A percentile compares a stretch with the other conserved stretches of the same genome.
These are phyloP conservation scores for Puya raimondii DNA, from an alignment of 176 grass and related monocot genomes.

Conservation along the genomic window DNA sequence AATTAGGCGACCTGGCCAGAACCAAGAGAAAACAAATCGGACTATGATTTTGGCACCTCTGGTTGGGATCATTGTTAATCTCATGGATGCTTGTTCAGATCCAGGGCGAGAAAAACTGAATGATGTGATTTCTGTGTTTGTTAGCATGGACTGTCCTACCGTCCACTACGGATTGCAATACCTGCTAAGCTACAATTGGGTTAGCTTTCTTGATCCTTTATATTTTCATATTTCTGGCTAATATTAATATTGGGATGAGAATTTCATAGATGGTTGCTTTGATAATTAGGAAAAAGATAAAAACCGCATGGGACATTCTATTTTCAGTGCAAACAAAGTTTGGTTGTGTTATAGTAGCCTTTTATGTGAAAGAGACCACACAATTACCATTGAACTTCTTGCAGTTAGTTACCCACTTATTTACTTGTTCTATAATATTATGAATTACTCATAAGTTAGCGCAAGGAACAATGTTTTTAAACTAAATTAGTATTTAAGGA, in stretches of 20 bases:
- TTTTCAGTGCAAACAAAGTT: background rate
- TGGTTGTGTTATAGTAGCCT: background rate
- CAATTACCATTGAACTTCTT: background rate
- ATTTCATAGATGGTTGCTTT: background rate
- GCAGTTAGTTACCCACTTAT: background rate
- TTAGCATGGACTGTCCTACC: constrained; percentile 69
- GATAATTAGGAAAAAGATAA: constrained; percentile 7
- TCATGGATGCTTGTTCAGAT: constrained; percentile 48
- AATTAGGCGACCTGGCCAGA: constrained; percentile 47
- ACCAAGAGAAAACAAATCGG: constrained; percentile 70
- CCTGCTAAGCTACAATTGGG: constrained; percentile 80
- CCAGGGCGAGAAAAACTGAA: constrained; percentile 41
- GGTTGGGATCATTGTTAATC: constrained; percentile 70
- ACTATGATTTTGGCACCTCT: constrained; percentile 84
- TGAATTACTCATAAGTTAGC: background rate
- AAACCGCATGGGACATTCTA: background rate
- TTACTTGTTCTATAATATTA: background rate
- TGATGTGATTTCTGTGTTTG: constrained; percentile 65
- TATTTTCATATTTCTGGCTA: constrained; percentile 10
- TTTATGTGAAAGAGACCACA: background rate
- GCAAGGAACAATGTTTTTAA: background rate
- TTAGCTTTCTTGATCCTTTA: constrained; percentile 34
- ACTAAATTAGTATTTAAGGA: background rate
- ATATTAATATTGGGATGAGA: background rate
- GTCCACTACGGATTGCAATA: constrained; percentile 69